These are phyloP conservation scores for Heritiera littoralis DNA, from an alignment of 345 rosid species.

Conservation along the genomic window DNA sequence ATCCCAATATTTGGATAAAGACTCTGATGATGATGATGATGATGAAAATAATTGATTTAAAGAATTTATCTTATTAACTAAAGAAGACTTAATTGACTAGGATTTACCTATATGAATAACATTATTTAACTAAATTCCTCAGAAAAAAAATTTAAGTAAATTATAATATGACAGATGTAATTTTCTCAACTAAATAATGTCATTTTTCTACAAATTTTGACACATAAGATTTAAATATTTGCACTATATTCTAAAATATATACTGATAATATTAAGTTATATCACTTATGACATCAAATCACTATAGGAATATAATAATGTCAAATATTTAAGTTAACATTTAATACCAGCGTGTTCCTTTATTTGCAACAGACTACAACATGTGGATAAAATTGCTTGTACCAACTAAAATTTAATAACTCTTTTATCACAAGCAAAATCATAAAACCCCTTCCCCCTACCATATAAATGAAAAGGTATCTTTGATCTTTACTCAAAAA, in stretches of 20 bases:
- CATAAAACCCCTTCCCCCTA: not conserved
- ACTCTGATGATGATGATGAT: too few species aligned
- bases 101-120: not conserved
- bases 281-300: not conserved
- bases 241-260: not conserved
- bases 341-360: not conserved
- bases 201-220: not conserved
- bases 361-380: not conserved
- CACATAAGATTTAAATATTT: too few species aligned
- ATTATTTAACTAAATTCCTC: not conserved
- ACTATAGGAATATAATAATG: not conserved
- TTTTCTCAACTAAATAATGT: too few species aligned
- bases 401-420: not conserved
- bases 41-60: not conserved
- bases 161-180: not conserved
- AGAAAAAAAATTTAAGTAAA: too few species aligned
- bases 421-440: too few species aligned
- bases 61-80: not conserved
- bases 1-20: too few species aligned
- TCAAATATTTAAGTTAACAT: not conserved
- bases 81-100: not conserved
- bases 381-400: not conserved
- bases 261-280: too few species aligned
- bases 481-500: not conserved
- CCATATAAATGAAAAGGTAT: not conserved